Evolutionary conservation across 1,139 yeast genomes (phyloP).

Genomic region (Debaryomyces fabryi): DNA sequence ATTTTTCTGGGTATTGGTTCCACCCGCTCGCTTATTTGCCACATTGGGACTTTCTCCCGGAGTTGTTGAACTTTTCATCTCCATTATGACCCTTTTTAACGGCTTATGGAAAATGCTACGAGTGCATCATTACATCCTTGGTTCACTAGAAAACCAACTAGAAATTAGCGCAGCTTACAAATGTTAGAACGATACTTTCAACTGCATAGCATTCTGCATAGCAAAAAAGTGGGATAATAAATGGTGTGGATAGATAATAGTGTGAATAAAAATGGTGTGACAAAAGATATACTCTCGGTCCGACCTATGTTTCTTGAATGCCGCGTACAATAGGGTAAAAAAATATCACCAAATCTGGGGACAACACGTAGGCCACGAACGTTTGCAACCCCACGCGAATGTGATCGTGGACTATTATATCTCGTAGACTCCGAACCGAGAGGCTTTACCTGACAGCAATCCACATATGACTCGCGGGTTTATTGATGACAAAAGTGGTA

Average conservation of each 20-base stretch:
- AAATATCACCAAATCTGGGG: background rate
- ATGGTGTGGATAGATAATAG: background rate
- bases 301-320: background rate
- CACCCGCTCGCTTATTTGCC: background rate
- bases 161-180: too few species aligned
- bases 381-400: background rate
- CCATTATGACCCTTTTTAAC: background rate
- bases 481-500: background rate
- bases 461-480: background rate
- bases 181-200: too few species aligned
- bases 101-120: background rate
- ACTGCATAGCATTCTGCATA: background rate
- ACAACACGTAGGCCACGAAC: background rate
- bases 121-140: background rate
- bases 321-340: background rate
- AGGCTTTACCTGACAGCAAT: background rate
- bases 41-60: background rate
- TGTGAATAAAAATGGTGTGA: background rate
- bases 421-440: background rate
- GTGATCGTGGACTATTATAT: background rate
- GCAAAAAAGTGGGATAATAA: background rate
- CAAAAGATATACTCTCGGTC: background rate
- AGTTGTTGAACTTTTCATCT: background rate
- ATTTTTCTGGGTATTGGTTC: background rate
- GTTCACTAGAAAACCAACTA: too few species aligned